Conservation (phyloP, 108 stramenopile species). For the Skeletonema menzelii region DNA sequence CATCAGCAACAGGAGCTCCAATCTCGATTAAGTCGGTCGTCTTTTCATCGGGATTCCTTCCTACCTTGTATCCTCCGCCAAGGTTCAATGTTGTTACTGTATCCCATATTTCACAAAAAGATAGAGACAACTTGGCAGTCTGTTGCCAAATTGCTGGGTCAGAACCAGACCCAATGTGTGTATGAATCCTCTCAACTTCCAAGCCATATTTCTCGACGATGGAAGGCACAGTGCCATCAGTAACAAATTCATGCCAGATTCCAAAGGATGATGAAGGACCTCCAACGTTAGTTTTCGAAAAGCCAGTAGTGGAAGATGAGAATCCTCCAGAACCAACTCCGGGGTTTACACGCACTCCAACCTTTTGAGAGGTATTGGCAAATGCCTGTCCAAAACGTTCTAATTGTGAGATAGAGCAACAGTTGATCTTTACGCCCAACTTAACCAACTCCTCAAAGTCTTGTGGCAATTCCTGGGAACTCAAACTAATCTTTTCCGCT, state of each 20-base stretch:
- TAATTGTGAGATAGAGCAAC: conserved; percentile 92
- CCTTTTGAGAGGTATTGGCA: conserved; percentile 71
- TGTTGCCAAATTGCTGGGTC: conserved; percentile 97
- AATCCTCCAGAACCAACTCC: conserved; percentile 98
- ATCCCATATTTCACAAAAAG: conserved; percentile 87
- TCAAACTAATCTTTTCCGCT: conserved; percentile 87
- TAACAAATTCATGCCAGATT: conserved; percentile 86
- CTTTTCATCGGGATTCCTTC: conserved; percentile 87
- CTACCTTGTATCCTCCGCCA: conserved; percentile 99
- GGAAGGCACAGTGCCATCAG: conserved; percentile 80
- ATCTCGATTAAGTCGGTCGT: conserved; percentile 94
- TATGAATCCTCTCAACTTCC: conserved; percentile 94
- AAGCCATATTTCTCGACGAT: conserved; percentile 91
- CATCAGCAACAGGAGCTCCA: conserved; percentile 88
- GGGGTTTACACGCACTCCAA: conserved; percentile 97
- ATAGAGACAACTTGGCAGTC: conserved; percentile 87
- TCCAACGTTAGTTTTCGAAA: conserved; percentile 97
- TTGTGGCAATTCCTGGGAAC: conserved; percentile 91
- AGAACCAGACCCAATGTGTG: conserved; percentile 98
- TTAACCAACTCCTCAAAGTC: conserved; percentile 87
- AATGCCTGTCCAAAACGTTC: conserved; percentile 87
- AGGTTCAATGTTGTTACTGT: conserved; percentile 87
- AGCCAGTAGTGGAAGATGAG: conserved; percentile 80
- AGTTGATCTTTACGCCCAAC: conserved; percentile 86
- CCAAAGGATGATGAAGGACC: conserved; percentile 96